A percentile compares a stretch with the other conserved stretches of the same genome.
phyloP scores from a whole-genome alignment of 2,329 filamentous ascomycete genomes.

The Hirsutella minnesotensis region DNA sequence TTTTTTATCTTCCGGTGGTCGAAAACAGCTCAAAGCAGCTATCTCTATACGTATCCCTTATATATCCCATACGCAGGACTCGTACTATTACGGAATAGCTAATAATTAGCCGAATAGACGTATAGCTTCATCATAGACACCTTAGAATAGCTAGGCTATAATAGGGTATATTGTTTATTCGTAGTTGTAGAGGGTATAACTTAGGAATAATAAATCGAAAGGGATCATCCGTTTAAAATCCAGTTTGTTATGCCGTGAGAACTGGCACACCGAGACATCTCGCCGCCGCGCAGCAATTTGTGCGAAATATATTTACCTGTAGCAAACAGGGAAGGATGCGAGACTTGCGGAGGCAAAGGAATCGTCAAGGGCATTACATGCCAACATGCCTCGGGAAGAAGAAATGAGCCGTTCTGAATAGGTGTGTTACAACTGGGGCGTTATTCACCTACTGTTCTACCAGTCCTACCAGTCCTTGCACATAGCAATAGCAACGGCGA shows the following conservation, averaged over 20 bases:
- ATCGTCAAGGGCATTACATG: background rate
- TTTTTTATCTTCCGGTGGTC: too few species aligned
- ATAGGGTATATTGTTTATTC: too few species aligned
- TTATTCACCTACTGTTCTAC: background rate
- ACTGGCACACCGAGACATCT: background rate
- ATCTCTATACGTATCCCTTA: too few species aligned
- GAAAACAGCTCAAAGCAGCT: too few species aligned
- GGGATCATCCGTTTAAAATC: background rate
- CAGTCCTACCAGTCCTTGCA: background rate
- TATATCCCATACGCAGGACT: too few species aligned
- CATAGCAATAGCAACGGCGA: background rate
- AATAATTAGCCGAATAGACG: too few species aligned
- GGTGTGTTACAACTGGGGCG: background rate
- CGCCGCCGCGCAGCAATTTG: background rate
- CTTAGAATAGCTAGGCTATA: too few species aligned
- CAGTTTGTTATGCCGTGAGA: background rate
- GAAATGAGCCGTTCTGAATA: background rate
- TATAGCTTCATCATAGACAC: too few species aligned
- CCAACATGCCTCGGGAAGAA: background rate
- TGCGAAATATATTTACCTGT: background rate
- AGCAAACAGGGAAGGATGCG: background rate
- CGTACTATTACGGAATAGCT: too few species aligned
- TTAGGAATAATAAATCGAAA: too few species aligned
- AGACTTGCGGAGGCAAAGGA: background rate
- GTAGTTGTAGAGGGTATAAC: too few species aligned